Evolutionary conservation across 1,284 basidiomycete genomes (phyloP), one percentile per base, ranked within the genome.

Genomic region (Sanghuangporus weigelae): DNA sequence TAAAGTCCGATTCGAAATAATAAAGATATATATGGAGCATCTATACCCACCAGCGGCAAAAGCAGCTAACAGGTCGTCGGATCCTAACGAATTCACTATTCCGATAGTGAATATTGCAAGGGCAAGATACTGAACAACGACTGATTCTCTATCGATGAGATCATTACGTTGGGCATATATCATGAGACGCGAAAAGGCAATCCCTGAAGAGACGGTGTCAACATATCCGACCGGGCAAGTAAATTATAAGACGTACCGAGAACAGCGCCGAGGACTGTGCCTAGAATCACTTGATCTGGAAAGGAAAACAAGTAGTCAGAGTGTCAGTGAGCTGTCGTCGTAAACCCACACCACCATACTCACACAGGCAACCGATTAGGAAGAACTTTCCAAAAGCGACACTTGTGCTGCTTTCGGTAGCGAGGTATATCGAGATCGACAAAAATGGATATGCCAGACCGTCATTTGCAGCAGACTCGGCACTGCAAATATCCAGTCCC

Each of bases 391-490:
- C 87, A 21, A 94, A 78, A 0, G 92, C 92, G 42, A 84, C 81
- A 1, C 81, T 77, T 1, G 78, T 79, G 7, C 89, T 86, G 0
- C 77, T 69, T 68, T 95, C 90, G 2, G 94, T 73, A 0, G 89
- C 90, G 39, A 98, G 81, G 73, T 96, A 98, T 14, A 98, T 82
- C 1, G 95, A 87, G 59, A 98, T 84, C 67, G 88, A 84, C 54
- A 98, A 80, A 73, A 98, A 98, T 0, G 95, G 96, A 74, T 96
- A 98, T 1, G 96, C 96, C 5, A 93, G 81, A 2, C 93, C 93
- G 69, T 91, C 89, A 72, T 92, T 92, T 31, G 90, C 86, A 0
- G 95, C 95, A 7, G 92, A 94, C 76, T 98, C 96, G 1, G 94
- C 95, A 2, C 92, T 63, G 38, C 16, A 38, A 38, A 85, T 16